Percentiles rank a stretch among this genome's conserved stretches.
These are phyloP conservation scores for Ramularia endophylla DNA, from an alignment of 2,329 filamentous ascomycete genomes.

Conservation along the genomic window DNA sequence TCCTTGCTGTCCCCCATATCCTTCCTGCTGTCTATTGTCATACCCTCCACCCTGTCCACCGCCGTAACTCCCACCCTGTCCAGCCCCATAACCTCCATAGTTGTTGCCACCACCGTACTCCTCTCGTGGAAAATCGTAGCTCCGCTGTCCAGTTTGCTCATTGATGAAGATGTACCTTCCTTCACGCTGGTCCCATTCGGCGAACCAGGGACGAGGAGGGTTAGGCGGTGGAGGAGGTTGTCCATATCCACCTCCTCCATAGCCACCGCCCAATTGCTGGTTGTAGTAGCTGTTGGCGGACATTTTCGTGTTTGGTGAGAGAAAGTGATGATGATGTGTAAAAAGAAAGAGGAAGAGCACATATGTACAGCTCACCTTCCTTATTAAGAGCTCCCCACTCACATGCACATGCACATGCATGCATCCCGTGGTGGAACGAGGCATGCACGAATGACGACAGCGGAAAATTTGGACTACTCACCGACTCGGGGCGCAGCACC, in stretches of 20 bases:
- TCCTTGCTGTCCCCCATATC: conserved; percentile 6
- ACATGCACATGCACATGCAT: too few species aligned
- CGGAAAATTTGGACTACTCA: too few species aligned
- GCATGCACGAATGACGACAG: too few species aligned
- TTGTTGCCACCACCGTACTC: conserved; percentile 11
- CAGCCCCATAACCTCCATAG: conserved; percentile 6
- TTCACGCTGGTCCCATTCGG: conserved; percentile 39
- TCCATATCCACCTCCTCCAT: conserved; percentile 4
- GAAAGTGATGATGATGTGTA: not conserved
- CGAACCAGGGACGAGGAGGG: conserved; percentile 39
- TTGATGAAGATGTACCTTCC: conserved; percentile 43
- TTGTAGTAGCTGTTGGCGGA: conserved; percentile 1
- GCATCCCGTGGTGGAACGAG: too few species aligned
- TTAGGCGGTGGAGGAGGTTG: conserved; percentile 25
- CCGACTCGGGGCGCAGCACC: too few species aligned
- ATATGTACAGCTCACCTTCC: too few species aligned
- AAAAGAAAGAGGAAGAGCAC: too few species aligned
- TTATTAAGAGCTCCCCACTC: too few species aligned
- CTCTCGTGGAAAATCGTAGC: conserved; percentile 33
- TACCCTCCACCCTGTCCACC: conserved; percentile 17
- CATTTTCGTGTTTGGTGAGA: not conserved
- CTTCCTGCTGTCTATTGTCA: not conserved
- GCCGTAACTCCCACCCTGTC: conserved; percentile 18
- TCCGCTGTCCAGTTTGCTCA: conserved; percentile 40
- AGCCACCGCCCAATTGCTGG: conserved; percentile 2